Evolutionary conservation across 2,329 filamentous ascomycete genomes (phyloP), one percentile per base, ranked within the genome.

Genomic region (Colletotrichum cuscutae): DNA sequence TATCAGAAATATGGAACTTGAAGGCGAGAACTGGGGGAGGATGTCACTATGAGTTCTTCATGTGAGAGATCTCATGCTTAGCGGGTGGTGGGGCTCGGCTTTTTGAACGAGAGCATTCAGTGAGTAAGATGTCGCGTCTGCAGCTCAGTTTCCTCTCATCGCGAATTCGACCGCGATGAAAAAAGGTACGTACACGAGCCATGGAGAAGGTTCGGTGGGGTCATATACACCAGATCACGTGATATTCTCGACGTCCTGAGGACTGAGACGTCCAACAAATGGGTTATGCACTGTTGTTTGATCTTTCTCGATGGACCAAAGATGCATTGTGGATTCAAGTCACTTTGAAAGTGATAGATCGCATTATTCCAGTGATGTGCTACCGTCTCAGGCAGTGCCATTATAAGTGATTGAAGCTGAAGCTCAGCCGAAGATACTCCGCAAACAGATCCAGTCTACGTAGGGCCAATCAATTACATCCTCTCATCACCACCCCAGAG

Each of bases 101-200:
- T 24, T 60, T 24, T 60, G 9, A 30, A 42, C 46, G 63, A 28
- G 49, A 32, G 22, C 24, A 60, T 64, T 56, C 35, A 65, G 59
- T 65, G 53, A 65, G 59, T 57, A 53, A 54, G 42, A 69, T 57
- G 28, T 63, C 61, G 24, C 49, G 57, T 53, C 53, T 42, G 59
- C 59, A 8, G 49, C 46, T 57, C 57, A 49, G 8, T 13, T 30
- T 57, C 54, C 7, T 52, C 13, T 65, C 70, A 72, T 65, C 56
- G 54, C 61, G 66, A 61, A 57, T 46, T 61, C 19, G 12, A 35
- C 60, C 66, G 70, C 70, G 66, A 37, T 56, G 60, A 35, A 56
- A 56, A 70, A 70, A 30, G 60, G 54, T 65, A 68, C 58, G 65
- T 72, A 68, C 58, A 66, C 37, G 26, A 37, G 13, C 64, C 53